Conservation (phyloP, 345 rosid genomes). For the Nephelium lappaceum region DNA sequence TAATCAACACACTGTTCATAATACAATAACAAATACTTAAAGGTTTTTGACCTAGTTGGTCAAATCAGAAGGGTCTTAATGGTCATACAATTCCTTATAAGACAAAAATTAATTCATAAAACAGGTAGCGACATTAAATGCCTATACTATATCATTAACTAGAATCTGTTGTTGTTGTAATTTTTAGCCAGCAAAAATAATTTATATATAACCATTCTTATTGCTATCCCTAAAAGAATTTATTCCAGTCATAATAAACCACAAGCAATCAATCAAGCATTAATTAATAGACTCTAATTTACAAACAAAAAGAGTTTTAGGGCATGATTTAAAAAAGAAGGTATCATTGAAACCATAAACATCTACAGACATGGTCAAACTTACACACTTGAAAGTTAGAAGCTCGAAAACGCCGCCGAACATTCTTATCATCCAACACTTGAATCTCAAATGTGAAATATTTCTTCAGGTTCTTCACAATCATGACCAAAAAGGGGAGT, state of each 20-base stretch:
- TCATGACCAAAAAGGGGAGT: constrained; percentile 89
- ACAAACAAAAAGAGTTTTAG: not conserved
- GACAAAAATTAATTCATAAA: not conserved
- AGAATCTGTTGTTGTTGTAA: not conserved
- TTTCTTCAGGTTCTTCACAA: constrained; percentile 88
- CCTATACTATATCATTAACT: not conserved
- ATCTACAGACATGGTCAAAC: constrained; percentile 43
- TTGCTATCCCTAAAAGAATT: constrained; percentile 6
- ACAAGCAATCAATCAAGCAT: not conserved
- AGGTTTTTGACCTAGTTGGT: not conserved
- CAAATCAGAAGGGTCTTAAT: not conserved
- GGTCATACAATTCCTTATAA: not conserved
- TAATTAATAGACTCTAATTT: not conserved
- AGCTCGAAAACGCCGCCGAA: constrained; percentile 93
- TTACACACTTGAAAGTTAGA: constrained; percentile 98
- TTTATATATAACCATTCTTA: not conserved
- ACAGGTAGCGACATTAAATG: not conserved
- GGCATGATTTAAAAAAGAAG: not conserved
- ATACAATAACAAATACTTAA: not conserved
- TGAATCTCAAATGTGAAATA: constrained; percentile 97
- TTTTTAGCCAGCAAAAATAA: not conserved
- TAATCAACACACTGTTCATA: not conserved
- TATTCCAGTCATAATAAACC: not conserved
- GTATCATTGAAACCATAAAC: not conserved
- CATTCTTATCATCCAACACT: constrained; percentile 95